Evolutionary conservation across 352 stramenopile species (phyloP).

Genomic region (Phytophthora ohioensis): DNA sequence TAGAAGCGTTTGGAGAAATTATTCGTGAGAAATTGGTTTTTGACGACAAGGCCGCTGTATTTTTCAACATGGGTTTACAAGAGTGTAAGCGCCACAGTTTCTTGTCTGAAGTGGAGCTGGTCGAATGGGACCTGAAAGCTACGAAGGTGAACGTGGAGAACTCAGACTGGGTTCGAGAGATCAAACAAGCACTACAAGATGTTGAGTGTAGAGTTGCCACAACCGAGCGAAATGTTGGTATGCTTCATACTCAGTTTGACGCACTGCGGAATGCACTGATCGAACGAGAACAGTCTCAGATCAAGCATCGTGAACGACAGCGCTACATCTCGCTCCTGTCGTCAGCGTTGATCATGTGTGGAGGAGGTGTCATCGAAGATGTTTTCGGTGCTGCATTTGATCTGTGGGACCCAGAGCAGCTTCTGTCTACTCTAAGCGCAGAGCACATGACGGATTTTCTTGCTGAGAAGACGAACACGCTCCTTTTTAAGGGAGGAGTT

Average conservation of each 20-base stretch:
- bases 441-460: conserved; percentile 16
- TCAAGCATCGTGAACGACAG: neutral
- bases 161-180: conserved; percentile 43
- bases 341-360: conserved; percentile 18
- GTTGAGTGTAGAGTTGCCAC: conserved; percentile 7
- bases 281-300: conserved; percentile 4
- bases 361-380: conserved; percentile 4
- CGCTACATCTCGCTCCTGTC: conserved; percentile 19
- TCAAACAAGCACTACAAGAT: conserved; percentile 38
- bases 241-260: conserved; percentile 18
- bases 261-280: conserved; percentile 9
- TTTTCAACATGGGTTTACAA: conserved; percentile 46
- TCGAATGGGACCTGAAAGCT: conserved; percentile 39
- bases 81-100: conserved; percentile 22
- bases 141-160: conserved; percentile 52
- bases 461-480: conserved; percentile 11
- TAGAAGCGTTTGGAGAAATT: conserved; percentile 37
- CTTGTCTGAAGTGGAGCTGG: conserved; percentile 25
- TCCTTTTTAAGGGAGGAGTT: conserved; percentile 18
- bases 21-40: conserved; percentile 43
- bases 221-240: neutral
- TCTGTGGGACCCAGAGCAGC: conserved; percentile 13
- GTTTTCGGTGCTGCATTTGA: conserved; percentile 10
- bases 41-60: conserved; percentile 39
- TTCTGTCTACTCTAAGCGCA: conserved; percentile 1